A percentile compares a stretch with the other conserved stretches of the same genome.
Evolutionary conservation across 306 rosid genomes (phyloP).

Genomic region (Alnus glutinosa): DNA sequence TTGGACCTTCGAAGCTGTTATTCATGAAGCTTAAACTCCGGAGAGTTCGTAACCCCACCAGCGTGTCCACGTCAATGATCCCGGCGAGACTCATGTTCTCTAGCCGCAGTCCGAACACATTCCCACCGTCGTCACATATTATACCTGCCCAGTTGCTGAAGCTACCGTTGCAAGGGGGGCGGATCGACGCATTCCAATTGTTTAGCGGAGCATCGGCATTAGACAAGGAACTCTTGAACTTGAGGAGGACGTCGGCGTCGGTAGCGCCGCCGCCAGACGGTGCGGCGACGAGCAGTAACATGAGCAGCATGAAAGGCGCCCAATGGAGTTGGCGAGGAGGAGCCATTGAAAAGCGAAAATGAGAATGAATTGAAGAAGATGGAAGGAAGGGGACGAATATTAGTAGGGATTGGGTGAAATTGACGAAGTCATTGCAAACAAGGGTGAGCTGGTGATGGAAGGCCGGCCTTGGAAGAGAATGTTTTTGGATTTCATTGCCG

Average conservation of each 20-base stretch:
- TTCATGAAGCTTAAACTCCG: constrained; percentile 53
- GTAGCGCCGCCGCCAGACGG: constrained; percentile 9
- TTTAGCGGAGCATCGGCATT: constrained; percentile 42
- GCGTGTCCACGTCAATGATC: constrained; percentile 38
- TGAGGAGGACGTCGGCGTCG: constrained; percentile 35
- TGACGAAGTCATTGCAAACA: constrained; percentile 34
- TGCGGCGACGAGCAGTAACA: constrained; percentile 13
- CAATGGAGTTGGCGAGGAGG: background rate
- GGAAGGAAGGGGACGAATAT: background rate
- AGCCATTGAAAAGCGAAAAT: constrained; percentile 28
- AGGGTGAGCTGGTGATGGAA: constrained; percentile 51
- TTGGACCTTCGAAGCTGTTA: constrained; percentile 55
- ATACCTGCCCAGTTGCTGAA: constrained; percentile 51
- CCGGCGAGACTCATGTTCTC: constrained; percentile 70
- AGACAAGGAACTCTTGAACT: constrained; percentile 51
- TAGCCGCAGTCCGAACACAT: constrained; percentile 40
- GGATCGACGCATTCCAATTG: constrained; percentile 36
- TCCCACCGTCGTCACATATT: constrained; percentile 27
- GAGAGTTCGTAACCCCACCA: constrained; percentile 39
- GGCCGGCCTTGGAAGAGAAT: constrained; percentile 47
- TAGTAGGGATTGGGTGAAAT: constrained; percentile 26
- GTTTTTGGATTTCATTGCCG: constrained; percentile 25
- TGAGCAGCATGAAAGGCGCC: background rate
- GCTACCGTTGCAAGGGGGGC: constrained; percentile 34
- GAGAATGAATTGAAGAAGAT: background rate